These are phyloP conservation scores for Podospora sp. DNA, from an alignment of 495 filamentous ascomycete species.

Conservation along the genomic window DNA sequence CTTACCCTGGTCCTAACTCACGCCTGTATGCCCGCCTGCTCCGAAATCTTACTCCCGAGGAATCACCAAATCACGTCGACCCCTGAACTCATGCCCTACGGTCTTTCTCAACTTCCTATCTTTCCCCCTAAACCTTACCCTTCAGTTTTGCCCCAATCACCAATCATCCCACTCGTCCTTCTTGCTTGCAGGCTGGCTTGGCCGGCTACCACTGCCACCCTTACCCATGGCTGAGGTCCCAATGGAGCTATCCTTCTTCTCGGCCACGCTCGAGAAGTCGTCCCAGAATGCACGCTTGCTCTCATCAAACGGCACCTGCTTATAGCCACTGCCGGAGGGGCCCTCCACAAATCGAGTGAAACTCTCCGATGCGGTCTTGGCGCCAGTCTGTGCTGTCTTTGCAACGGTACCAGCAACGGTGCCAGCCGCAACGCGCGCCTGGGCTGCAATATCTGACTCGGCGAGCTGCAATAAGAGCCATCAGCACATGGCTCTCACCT, in stretches of 20 bases:
- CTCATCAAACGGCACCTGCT: slow-evolving; percentile 49
- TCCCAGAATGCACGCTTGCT: slow-evolving; percentile 93
- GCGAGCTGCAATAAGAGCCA: slow-evolving; percentile 57
- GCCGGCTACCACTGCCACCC: slow-evolving; percentile 42
- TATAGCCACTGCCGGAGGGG: slow-evolving; percentile 35
- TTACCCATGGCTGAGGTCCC: slow-evolving; percentile 75
- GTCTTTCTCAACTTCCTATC: too few relatives aligned
- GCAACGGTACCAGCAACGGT: slow-evolving; percentile 66
- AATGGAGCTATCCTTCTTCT: slow-evolving; percentile 57
- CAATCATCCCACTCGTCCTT: slow-evolving; percentile 70
- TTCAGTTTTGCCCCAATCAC: slow-evolving; percentile 39
- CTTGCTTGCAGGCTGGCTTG: slow-evolving; percentile 25
- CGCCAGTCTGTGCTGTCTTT: slow-evolving; percentile 60
- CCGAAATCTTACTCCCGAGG: not conserved
- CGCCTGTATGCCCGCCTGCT: not conserved
- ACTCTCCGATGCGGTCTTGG: slow-evolving; percentile 70
- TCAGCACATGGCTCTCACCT: not conserved
- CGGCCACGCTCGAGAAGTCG: slow-evolving; percentile 60
- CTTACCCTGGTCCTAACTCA: not conserved
- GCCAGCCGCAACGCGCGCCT: slow-evolving; percentile 72
- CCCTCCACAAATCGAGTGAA: slow-evolving; percentile 83
- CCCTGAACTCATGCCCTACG: too few relatives aligned
- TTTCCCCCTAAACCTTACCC: too few relatives aligned
- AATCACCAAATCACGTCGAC: slow-evolving; percentile 15
- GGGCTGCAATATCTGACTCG: slow-evolving; percentile 84